Evolutionary conservation across 495 filamentous ascomycete species (phyloP).

Genomic region (Podospora comata): DNA sequence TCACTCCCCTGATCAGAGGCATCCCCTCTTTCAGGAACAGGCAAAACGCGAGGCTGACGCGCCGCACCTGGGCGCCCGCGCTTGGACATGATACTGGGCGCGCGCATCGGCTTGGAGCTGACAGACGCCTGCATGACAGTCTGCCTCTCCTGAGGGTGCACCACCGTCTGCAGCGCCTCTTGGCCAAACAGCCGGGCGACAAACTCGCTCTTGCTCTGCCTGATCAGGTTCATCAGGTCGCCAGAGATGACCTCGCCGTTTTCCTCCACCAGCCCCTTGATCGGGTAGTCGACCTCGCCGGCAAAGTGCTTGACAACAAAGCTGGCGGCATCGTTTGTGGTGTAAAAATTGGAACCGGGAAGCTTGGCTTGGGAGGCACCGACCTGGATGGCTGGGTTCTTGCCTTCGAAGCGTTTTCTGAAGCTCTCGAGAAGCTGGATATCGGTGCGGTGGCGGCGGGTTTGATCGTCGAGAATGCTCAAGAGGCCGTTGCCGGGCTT

Average conservation of each 20-base stretch:
- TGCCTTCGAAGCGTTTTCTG: conserved; percentile 87
- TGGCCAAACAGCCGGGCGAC: conserved; percentile 88
- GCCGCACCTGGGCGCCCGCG: conserved; percentile 32
- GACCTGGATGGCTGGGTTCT: conserved; percentile 83
- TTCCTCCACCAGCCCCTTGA: conserved; percentile 81
- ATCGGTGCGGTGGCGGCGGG: conserved; percentile 79
- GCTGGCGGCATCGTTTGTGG: conserved; percentile 66
- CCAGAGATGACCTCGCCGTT: conserved; percentile 95
- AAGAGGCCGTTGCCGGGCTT: conserved; percentile 91
- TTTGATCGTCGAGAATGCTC: conserved; percentile 94
- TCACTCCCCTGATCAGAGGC: conserved; percentile 46
- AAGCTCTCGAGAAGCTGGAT: conserved; percentile 85
- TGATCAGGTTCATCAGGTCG: conserved; percentile 93
- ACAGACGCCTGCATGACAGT: conserved; percentile 96
- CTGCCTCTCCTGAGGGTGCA: conserved; percentile 83
- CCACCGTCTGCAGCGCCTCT: conserved; percentile 82
- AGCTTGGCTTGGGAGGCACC: conserved; percentile 62
- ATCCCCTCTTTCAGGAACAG: conserved; percentile 40
- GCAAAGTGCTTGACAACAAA: conserved; percentile 95
- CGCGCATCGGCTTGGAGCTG: conserved; percentile 86
- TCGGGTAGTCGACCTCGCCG: conserved; percentile 92
- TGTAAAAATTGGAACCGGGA: conserved; percentile 78
- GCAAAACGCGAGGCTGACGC: conserved; percentile 27
- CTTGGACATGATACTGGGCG: conserved; percentile 85
- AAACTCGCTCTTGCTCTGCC: conserved; percentile 80